These are phyloP conservation scores for Pleurotus djamor DNA, from an alignment of 768 basidiomycete species.

Conservation along the genomic window DNA sequence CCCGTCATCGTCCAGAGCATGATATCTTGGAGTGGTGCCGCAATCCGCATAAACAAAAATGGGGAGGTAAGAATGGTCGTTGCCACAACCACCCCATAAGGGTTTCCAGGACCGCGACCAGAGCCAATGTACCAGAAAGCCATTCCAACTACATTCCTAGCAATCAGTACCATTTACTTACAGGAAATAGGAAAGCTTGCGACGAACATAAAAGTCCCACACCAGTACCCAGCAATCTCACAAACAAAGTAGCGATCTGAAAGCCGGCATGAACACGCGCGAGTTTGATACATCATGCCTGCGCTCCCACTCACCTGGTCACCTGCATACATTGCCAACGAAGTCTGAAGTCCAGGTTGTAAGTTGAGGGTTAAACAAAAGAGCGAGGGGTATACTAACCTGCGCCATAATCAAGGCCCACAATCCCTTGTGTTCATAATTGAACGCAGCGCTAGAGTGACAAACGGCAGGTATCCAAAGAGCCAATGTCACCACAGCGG, in stretches of 20 bases:
- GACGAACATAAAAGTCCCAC: conserved; percentile 51
- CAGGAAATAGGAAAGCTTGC: conserved; percentile 24
- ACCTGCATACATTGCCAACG: conserved; percentile 51
- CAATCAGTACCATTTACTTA: not conserved
- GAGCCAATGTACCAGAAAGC: conserved; percentile 24
- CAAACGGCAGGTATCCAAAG: conserved; percentile 52
- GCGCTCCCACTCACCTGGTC: conserved; percentile 42
- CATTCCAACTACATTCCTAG: not conserved
- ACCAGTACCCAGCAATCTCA: conserved; percentile 44
- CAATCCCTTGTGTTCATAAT: conserved; percentile 41
- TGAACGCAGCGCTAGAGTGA: conserved; percentile 36
- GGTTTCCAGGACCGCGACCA: conserved; percentile 45
- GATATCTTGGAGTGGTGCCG: conserved; percentile 35
- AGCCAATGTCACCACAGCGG: conserved; percentile 42
- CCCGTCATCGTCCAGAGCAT: conserved; percentile 29
- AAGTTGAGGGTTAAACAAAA: not conserved
- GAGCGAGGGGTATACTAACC: not conserved
- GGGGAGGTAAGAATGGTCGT: conserved; percentile 46
- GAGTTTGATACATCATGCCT: conserved; percentile 22
- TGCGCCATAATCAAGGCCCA: conserved; percentile 65
- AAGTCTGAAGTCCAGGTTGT: conserved; percentile 25
- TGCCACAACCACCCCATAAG: conserved; percentile 49
- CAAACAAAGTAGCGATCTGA: conserved; percentile 29
- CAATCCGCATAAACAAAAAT: conserved; percentile 47
- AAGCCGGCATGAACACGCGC: not conserved